phyloP scores from a whole-genome alignment of 1,284 basidiomycete genomes.

The Trichosporon asahii region DNA sequence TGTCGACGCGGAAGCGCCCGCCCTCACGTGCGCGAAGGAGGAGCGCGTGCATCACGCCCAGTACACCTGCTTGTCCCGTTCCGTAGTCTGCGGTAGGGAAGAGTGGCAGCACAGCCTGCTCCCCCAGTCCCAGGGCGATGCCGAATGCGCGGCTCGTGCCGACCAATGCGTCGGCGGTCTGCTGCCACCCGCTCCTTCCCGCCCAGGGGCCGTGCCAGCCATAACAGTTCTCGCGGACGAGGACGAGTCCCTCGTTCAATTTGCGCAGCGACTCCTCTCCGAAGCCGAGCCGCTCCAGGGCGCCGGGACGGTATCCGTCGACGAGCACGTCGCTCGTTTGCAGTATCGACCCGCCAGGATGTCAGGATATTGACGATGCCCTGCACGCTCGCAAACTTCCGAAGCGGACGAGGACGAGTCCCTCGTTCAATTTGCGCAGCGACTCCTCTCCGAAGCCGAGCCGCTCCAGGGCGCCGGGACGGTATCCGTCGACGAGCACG shows the following conservation, averaged over 20 bases:
- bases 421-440: slow-evolving; percentile 16
- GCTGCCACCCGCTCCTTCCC: slow-evolving; percentile 20
- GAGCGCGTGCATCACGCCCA: slow-evolving; percentile 19
- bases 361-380: slow-evolving; percentile 98
- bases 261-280: slow-evolving; percentile 11
- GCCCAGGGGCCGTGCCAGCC: slow-evolving; percentile 21
- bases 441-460: slow-evolving; percentile 14
- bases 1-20: slow-evolving; percentile 17
- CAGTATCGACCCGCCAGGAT: slow-evolving; percentile 95
- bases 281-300: slow-evolving; percentile 14
- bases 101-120: slow-evolving; percentile 15
- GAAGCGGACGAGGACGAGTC: slow-evolving; percentile 53
- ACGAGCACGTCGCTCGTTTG: slow-evolving; percentile 74
- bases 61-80: slow-evolving; percentile 12
- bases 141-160: slow-evolving; percentile 14
- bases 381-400: slow-evolving; percentile 85
- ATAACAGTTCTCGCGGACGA: slow-evolving; percentile 24
- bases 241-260: slow-evolving; percentile 12
- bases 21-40: slow-evolving; percentile 12
- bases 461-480: slow-evolving; percentile 14
- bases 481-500: slow-evolving; percentile 22
- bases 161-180: slow-evolving; percentile 14
- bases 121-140: slow-evolving; percentile 5
- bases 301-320: slow-evolving; percentile 22
- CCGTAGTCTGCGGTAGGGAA: slow-evolving; percentile 21